Base-by-base conservation (phyloP, 1,139 yeast species). In the Sugiyamaella novakii region DNA sequence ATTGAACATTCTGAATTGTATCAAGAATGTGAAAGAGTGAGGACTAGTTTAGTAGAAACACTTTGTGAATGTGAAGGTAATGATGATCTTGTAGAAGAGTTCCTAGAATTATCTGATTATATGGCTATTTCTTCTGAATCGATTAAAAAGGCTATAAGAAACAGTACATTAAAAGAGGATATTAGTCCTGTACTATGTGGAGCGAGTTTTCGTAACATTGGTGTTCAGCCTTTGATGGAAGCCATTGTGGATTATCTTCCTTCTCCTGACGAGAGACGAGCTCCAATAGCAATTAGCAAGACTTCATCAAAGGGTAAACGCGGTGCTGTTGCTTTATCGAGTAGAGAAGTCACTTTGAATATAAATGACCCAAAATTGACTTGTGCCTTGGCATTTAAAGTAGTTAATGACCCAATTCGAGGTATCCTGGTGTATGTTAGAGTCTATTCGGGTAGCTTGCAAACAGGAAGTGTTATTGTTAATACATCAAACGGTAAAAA, bases 181-280 rank as follows among this genome's bases (percentile, higher is more conserved):
- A 74, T 87, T 2, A 78, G 85, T 0, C 98, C 99, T 0, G 86
- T 92, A 0, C 70, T 89, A 33, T 88, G 97, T 67, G 98, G 99
- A 2, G 87, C 98, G 1, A 86, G 97, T 46, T 92, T 92, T 69
- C 79, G 77, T 55, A 92, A 92, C 63, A 85, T 92, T 46, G 98
- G 98, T 11, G 95, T 92, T 2, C 98, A 92, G 63, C 97, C 98
- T 0, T 71, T 94, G 48, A 71, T 92, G 69, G 98, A 92, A 65
- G 91, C 95, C 0, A 75, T 91, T 12, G 75, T 81, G 1, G 77
- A 78, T 47, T 92, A 78, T 60, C 72, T 94, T 29, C 98, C 99
- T 0, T 80, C 92, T 0, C 98, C 98, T 0, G 56, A 77, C 2
- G 91, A 89, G 55, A 73, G 78, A 0, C 65, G 67, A 0, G 58